Evolutionary conservation across 306 rosid species (phyloP), one percentile per base, ranked within the genome.

Genomic region (Rosa chinensis): DNA sequence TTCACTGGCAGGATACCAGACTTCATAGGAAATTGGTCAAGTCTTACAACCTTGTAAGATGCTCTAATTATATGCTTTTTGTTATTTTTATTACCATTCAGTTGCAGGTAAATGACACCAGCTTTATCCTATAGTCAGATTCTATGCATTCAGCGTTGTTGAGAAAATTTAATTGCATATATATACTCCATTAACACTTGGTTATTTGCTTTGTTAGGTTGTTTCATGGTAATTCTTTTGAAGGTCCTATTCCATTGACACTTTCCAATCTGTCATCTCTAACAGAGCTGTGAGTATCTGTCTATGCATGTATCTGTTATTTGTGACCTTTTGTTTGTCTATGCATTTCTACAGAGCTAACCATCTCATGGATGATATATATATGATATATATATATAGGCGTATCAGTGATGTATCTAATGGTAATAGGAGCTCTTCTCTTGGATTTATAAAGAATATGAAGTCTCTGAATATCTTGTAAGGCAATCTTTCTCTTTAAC

Each of bases 141-240:
- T 32, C 35, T 32, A 1, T 2, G 35, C 35, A 32, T 32, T 32
- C 35, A 32, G 35, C 35, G 35, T 32, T 32, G 6, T 6, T 20
- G 72, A 42, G 32, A 68, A 68, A 68, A 68, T 1, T 20, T 10
- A 20, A 6, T 68, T 12, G 8, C 32, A 25, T 25, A 9, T 40
- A 4, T 18, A 10, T 66, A 28, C 63, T 64, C 23, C 39, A 11
- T 53, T 66, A 23, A 32, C 35, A 7, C 2, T 49, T 11, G 21
- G 18, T 6, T 18, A 59, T 78, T 9, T 12, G 45, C 59, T 77
- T 66, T 75, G 37, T 42, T 45, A 94, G 98, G 96, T 87, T 89
- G 83, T 70, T 94, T 82, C 88, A 94, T 77, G 98, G 98, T 20
- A 94, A 94, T 85, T 86, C 93, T 70, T 91, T 93, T 32, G 77